These are phyloP conservation scores for Actinomucor elegans DNA, from an alignment of 371 early-diverging fungal species.

Conservation along the genomic window DNA sequence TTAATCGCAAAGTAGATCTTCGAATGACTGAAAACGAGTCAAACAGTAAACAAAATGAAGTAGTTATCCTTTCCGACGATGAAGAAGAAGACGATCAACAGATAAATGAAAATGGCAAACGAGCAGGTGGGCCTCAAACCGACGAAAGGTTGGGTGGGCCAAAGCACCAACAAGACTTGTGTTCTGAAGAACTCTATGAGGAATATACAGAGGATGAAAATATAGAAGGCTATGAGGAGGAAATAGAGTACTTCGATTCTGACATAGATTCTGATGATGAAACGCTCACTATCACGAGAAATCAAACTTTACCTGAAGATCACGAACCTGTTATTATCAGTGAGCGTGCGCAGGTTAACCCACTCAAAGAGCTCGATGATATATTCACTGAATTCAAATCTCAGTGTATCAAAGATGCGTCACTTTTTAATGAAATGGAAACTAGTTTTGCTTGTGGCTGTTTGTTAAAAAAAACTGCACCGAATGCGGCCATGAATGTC, in stretches of 20 bases:
- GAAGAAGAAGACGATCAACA: slow-evolving; percentile 2
- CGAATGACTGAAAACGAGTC: no score
- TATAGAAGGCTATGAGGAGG: neutral
- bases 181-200: neutral
- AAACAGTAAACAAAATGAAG: no score
- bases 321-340: slow-evolving; percentile 5
- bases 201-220: neutral
- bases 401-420: neutral
- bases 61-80: slow-evolving; percentile 9
- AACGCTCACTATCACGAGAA: neutral
- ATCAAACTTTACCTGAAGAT: slow-evolving; percentile 4
- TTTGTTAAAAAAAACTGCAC: neutral
- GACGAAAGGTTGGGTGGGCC: neutral
- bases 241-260: neutral
- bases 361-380: neutral
- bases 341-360: neutral
- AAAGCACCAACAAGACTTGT: neutral
- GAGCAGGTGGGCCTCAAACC: neutral
- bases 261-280: neutral
- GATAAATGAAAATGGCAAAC: slow-evolving; percentile 2
- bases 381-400: neutral
- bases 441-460: neutral
- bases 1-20: no score
- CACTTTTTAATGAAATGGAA: neutral
- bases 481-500: slow-evolving; percentile 1